A percentile compares a stretch with the other conserved stretches of the same genome.
Evolutionary conservation across 441 rosid genomes (phyloP).

Genomic region (Oxalis stricta): DNA sequence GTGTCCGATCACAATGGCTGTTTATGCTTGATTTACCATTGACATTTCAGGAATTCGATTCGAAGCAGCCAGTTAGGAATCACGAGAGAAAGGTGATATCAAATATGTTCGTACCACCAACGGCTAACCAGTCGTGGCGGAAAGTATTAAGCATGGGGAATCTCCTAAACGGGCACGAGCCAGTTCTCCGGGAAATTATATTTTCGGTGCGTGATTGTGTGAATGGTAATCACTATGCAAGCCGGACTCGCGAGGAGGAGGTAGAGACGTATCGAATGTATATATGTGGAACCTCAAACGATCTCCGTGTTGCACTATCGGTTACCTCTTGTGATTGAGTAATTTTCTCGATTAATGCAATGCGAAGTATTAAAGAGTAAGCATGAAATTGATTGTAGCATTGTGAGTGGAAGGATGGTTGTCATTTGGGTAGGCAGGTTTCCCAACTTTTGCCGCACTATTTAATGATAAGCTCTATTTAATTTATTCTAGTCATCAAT

Average conservation of each 20-base stretch:
- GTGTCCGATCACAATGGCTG: neutral
- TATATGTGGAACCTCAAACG: constrained; percentile 79
- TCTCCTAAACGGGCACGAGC: constrained; percentile 96
- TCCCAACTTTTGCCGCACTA: too few relatives aligned
- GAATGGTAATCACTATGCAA: constrained; percentile 44
- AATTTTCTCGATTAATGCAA: constrained; percentile 9
- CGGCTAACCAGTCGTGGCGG: constrained; percentile 84
- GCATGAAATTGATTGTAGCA: too few relatives aligned
- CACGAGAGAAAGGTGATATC: constrained; percentile 55
- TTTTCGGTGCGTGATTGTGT: constrained; percentile 47
- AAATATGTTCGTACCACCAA: constrained; percentile 58
- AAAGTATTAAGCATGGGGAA: constrained; percentile 97
- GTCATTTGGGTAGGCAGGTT: too few relatives aligned
- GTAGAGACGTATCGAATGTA: constrained; percentile 89
- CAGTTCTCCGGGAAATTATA: constrained; percentile 63
- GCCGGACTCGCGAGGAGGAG: constrained; percentile 29
- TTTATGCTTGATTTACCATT: neutral
- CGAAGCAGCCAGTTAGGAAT: constrained; percentile 36
- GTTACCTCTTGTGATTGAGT: constrained; percentile 84
- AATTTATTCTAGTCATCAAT: too few relatives aligned
- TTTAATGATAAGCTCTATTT: too few relatives aligned
- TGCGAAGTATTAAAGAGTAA: too few relatives aligned
- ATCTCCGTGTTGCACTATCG: constrained; percentile 89
- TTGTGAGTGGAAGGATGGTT: too few relatives aligned
- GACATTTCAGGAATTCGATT: constrained; percentile 44